Evolutionary conservation across 805 yeast genomes (phyloP), one percentile per base, ranked within the genome.

Genomic region (Monosporozyma siamensis): DNA sequence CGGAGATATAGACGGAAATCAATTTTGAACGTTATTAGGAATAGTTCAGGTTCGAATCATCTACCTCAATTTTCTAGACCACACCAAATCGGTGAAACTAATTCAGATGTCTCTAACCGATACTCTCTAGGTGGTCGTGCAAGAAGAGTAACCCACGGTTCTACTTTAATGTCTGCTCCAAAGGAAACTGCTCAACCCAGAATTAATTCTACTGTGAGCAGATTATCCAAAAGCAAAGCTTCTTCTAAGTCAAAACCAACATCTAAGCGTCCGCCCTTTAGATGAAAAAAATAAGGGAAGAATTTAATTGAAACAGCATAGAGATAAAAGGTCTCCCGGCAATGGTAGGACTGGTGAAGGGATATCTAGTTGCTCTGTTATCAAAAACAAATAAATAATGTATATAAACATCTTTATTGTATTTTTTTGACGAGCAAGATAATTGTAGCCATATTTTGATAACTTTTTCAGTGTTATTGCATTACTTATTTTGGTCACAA

Each of bases 21-120:
- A 3, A 57, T 61, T 3, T 40, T 61, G n/a, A 57, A 61, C 39
- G 58, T 59, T 5, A 56, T 61, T 17, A 48, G 65, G 42, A 55
- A 54, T 40, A 56, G 61, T 35, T 4, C 44, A 50, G 39, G 40
- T 15, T 12, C 42, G 1, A 20, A 29, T 29, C 25, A 27, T 18
- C 11, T n/a, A 10, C 6, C 34, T 8, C 41, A 26, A 7, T 14
- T 23, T 11, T 29, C 25, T 8, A 14, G 17, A 23, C 20, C 32
- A 7, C 35, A 20, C 12, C 23, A 20, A 7, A 15, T 18, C n/a
- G 35, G 18, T 17, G 23, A 20, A 20, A 29, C 20, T 15, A 20
- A 18, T 11, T 6, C 14, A 12, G n/a, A 34, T n/a, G 6, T 17
- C n/a, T 17, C 17, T 21, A 34, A 22, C 26, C 11, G 26, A 38